Percentiles rank a stretch among this genome's conserved stretches.
Evolutionary conservation across 176 grass and related monocot genomes (phyloP).

Genomic region (Hyparrhenia diplandra): DNA sequence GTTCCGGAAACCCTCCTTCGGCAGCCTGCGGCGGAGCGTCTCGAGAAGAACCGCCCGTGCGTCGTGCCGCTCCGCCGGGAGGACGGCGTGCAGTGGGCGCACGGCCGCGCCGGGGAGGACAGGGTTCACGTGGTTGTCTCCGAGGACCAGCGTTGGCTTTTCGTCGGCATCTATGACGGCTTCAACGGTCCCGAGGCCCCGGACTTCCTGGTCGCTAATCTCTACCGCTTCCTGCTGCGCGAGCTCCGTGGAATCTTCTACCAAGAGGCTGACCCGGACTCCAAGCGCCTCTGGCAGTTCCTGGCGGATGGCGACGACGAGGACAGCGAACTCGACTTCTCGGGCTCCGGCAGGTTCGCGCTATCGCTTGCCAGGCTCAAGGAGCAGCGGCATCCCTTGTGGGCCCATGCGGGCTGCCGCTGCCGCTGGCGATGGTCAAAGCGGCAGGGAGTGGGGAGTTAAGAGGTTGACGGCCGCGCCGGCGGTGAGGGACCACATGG

Average conservation of each 20-base stretch:
- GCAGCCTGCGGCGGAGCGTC: conserved; percentile 51
- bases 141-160: conserved; percentile 86
- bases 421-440: conserved; percentile 37
- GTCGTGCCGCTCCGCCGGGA: conserved; percentile 52
- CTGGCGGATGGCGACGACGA: conserved; percentile 61
- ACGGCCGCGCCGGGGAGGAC: conserved; percentile 87
- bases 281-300: conserved; percentile 72
- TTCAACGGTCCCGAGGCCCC: conserved; percentile 92
- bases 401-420: no score
- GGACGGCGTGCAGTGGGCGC: conserved; percentile 84
- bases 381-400: conserved; percentile 43
- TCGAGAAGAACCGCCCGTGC: conserved; percentile 67
- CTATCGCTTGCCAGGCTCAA: conserved; percentile 65
- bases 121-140: conserved; percentile 82
- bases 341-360: conserved; percentile 61
- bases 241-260: conserved; percentile 85
- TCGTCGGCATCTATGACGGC: conserved; percentile 94
- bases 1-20: conserved; percentile 54
- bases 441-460: conserved; percentile 31
- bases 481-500: conserved; percentile 48
- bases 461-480: conserved; percentile 29
- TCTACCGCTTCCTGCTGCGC: conserved; percentile 63
- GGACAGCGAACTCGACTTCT: conserved; percentile 66
- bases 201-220: conserved; percentile 79
- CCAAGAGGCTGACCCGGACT: conserved; percentile 20